These are phyloP conservation scores for Pseudofabraea citricarpa DNA, from an alignment of 2,329 filamentous ascomycete species.

Conservation along the genomic window DNA sequence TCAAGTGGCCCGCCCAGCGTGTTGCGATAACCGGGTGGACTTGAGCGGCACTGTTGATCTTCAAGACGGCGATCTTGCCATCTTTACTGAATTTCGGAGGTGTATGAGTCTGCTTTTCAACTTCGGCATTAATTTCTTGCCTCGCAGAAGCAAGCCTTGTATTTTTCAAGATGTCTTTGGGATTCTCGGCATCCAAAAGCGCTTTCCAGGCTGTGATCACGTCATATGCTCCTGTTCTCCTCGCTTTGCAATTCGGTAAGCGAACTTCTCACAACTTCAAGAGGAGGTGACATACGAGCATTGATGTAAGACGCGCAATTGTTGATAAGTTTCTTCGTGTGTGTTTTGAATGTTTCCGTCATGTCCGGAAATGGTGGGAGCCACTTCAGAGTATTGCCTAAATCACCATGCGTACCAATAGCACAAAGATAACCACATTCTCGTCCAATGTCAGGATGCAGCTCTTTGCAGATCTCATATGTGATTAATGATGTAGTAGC, in stretches of 20 bases:
- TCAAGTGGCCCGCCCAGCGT: conserved; percentile 58
- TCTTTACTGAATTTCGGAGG: conserved; percentile 61
- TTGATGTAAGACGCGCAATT: conserved; percentile 61
- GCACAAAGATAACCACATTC: conserved; percentile 57
- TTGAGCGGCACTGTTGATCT: conserved; percentile 55
- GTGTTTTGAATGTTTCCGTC: conserved; percentile 50
- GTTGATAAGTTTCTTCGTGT: conserved; percentile 58
- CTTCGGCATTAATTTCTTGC: conserved; percentile 55
- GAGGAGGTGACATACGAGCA: conserved; percentile 35
- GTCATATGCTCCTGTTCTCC: conserved; percentile 56
- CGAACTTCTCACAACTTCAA: too few relatives aligned
- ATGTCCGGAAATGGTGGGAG: conserved; percentile 62
- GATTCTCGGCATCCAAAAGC: conserved; percentile 44
- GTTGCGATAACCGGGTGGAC: conserved; percentile 65
- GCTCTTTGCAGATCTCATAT: conserved; percentile 54
- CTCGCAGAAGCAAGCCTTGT: conserved; percentile 46
- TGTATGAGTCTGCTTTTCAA: conserved; percentile 55
- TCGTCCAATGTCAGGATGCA: conserved; percentile 45
- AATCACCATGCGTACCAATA: conserved; percentile 62
- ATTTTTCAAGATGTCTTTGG: conserved; percentile 46
- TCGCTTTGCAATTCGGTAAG: too few relatives aligned
- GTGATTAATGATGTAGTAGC: conserved; percentile 60
- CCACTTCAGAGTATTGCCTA: conserved; percentile 63
- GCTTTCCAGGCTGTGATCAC: conserved; percentile 57
- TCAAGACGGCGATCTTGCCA: conserved; percentile 56